phyloP scores from a whole-genome alignment of 2,329 filamentous ascomycete species.

The Penicillium corylophilum region DNA sequence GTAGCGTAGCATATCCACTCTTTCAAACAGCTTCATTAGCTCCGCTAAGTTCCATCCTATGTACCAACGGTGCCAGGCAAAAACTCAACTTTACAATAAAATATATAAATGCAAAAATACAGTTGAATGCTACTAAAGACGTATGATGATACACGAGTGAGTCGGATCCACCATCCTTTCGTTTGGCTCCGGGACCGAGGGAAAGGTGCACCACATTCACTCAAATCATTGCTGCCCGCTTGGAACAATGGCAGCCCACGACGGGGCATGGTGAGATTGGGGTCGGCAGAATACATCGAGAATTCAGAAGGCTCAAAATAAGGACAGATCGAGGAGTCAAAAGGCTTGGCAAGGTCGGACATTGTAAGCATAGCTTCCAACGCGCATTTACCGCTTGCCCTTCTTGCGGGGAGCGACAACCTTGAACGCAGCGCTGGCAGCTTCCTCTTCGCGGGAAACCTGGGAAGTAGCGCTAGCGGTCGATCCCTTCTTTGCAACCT shows the following conservation, averaged over 20 bases:
- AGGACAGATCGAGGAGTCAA: neutral
- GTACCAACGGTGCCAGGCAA: neutral
- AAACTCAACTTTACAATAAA: neutral
- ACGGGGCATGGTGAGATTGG: no score
- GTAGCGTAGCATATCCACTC: neutral
- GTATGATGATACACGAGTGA: constrained; percentile 6
- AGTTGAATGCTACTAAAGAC: constrained; percentile 3
- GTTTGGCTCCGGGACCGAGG: no score
- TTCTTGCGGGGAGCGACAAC: constrained; percentile 93
- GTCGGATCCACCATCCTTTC: neutral
- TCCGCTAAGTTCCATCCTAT: neutral
- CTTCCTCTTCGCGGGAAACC: constrained; percentile 49
- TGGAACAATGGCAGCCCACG: no score
- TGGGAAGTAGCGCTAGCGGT: constrained; percentile 30
- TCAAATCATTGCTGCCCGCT: no score
- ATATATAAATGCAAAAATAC: neutral
- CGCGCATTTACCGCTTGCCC: constrained; percentile 62
- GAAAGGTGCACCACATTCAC: no score
- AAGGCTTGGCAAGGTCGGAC: neutral
- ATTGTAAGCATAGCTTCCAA: neutral
- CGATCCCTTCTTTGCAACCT: constrained; percentile 91
- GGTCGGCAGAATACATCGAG: neutral
- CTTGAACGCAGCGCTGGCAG: constrained; percentile 68
- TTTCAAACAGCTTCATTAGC: neutral
- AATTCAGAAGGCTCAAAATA: neutral